Conservation (phyloP, 768 basidiomycete genomes). For the Phaffia australis region DNA sequence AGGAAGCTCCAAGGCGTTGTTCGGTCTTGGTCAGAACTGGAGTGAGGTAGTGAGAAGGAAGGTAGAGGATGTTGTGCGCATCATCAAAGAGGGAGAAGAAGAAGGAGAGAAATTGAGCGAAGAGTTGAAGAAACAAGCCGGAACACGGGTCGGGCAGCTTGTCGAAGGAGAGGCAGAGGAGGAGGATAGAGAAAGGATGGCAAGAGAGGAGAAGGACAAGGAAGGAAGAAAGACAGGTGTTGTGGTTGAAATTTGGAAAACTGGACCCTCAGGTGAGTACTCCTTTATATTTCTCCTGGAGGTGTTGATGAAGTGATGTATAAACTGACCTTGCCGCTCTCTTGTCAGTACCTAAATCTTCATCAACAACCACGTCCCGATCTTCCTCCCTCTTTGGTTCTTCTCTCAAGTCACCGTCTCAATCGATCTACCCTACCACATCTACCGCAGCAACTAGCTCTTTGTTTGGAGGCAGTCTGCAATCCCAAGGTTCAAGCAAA, state of each 20-base stretch:
- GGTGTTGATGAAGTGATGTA: too few relatives aligned
- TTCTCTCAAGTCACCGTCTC: background rate
- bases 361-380: background rate
- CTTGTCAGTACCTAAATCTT: background rate
- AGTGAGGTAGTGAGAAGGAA: constrained; percentile 56
- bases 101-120: constrained; percentile 16
- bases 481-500: too few relatives aligned
- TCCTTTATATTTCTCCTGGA: too few relatives aligned
- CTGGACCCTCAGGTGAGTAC: background rate
- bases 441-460: too few relatives aligned
- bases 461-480: too few relatives aligned
- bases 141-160: background rate
- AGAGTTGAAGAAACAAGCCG: too few relatives aligned
- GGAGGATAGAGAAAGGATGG: constrained; percentile 30
- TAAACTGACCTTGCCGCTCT: constrained; percentile 6
- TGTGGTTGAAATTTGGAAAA: background rate
- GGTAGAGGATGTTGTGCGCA: constrained; percentile 53
- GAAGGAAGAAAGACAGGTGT: constrained; percentile 2
- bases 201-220: constrained; percentile 21
- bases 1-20: constrained; percentile 51
- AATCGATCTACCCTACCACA: too few relatives aligned
- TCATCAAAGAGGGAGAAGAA: constrained; percentile 49
- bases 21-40: constrained; percentile 51
- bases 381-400: constrained; percentile 3
- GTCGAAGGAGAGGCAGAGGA: constrained; percentile 18